Evolutionary conservation across 306 rosid species (phyloP), one percentile per base, ranked within the genome.

Genomic region (Ochetophila trinervis): DNA sequence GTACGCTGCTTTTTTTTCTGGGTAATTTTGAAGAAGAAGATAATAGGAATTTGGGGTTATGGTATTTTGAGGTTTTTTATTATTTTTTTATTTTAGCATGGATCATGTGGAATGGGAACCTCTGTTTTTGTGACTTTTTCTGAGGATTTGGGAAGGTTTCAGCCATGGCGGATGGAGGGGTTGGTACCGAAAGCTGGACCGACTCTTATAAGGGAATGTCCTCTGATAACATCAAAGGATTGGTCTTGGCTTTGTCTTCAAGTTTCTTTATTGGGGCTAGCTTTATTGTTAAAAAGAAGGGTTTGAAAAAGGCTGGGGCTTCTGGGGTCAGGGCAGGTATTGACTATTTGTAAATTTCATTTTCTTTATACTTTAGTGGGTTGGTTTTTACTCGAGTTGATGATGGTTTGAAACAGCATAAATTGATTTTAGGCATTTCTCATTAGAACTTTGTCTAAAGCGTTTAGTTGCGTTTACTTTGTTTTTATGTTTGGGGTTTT

Each of bases 291-390:
- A 91, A 91, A 63, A 91, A 91, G 68, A 91, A 91, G 79, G 97
- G 97, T 8, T 76, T 88, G 82, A 88, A 91, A 85, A 91, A 75
- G 67, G 97, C 97, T n/a, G 97, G 88, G 21, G 90, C 97, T 40
- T 78, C 89, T 40, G 97, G 97, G 69, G 44, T 88, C 73, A 75
- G 97, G 61, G 97, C 97, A 74, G 97, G 97, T 91, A 54, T 54
- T 20, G 11, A 40, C 13, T 15, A 54, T 24, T 54, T 5, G 1
- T 22, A 0, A 1, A 54, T 24, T 54, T 54, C 11, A 47, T 11
- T 50, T 2, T 16, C 9, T 17, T 50, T 16, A 50, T 40, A 40
- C 45, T 40, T 40, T 40, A 40, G 45, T 40, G 45, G 45, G 45
- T 40, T 40, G 3, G 3, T 40, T 40, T 40, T 40, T 9, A 40